Percentiles rank a stretch among this genome's conserved stretches.
Conservation (phyloP, 305 asterid species). For the Fraxinus baroniana region DNA sequence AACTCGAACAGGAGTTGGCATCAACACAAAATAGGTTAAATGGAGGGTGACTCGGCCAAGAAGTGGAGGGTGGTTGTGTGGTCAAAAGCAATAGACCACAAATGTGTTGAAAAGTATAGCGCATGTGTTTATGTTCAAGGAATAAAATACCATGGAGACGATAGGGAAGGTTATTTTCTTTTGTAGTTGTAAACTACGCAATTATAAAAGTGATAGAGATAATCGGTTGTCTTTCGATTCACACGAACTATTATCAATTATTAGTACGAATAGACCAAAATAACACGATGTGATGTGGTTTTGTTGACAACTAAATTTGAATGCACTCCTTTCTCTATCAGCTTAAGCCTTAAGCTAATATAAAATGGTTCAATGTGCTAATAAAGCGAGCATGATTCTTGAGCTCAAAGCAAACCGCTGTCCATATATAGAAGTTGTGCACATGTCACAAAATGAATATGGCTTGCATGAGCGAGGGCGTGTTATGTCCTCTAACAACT, state of each 20-base stretch:
- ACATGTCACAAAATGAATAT: background rate
- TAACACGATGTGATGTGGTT: background rate
- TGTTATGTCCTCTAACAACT: background rate
- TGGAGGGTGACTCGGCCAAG: background rate
- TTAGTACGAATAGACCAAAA: background rate
- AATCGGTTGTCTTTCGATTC: background rate
- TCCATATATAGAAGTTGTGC: background rate
- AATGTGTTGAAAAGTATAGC: background rate
- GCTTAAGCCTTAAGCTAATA: background rate
- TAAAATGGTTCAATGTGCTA: background rate
- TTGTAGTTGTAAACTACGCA: background rate
- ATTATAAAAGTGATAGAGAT: background rate
- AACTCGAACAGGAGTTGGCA: background rate
- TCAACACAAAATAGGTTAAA: background rate
- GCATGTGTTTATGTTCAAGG: background rate
- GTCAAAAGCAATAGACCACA: background rate
- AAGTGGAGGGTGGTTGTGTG: background rate
- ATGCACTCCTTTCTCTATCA: background rate
- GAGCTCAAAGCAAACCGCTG: background rate
- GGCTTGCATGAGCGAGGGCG: background rate
- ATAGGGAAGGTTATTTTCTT: background rate
- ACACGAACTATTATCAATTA: background rate
- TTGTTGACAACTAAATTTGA: background rate
- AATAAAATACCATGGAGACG: background rate
- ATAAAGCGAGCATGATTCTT: background rate